A percentile compares a stretch with the other conserved stretches of the same genome.
These are phyloP conservation scores for Yarrowia sp. DNA, from an alignment of 805 yeast species.

Conservation along the genomic window DNA sequence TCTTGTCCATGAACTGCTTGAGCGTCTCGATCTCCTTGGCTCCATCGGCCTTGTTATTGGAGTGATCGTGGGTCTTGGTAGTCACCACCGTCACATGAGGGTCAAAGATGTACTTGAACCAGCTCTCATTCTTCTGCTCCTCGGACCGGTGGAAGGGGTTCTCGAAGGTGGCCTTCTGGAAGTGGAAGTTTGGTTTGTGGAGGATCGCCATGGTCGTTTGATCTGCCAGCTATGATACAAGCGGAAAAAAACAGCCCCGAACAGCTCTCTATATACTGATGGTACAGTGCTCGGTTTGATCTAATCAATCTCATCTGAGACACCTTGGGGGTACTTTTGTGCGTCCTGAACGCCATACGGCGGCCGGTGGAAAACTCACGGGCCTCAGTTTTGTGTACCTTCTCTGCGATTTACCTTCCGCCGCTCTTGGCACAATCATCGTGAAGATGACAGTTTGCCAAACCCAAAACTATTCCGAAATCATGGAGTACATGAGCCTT, in stretches of 20 bases:
- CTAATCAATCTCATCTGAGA: constrained; percentile 31
- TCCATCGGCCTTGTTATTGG: constrained; percentile 16
- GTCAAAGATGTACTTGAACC: constrained; percentile 12
- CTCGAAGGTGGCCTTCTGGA: neutral
- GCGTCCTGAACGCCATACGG: neutral
- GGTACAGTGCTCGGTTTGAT: neutral
- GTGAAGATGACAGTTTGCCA: neutral
- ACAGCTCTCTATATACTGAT: neutral
- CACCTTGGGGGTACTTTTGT: constrained; percentile 11
- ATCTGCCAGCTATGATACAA: neutral
- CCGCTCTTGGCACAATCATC: constrained; percentile 16
- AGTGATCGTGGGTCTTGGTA: neutral
- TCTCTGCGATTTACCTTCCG: neutral
- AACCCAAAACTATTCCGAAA: constrained; percentile 28
- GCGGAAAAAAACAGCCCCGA: neutral
- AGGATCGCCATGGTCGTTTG: constrained; percentile 17
- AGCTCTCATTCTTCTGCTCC: neutral
- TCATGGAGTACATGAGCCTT: constrained; percentile 18
- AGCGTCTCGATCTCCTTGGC: constrained; percentile 15
- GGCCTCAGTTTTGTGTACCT: neutral
- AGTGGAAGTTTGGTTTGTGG: neutral
- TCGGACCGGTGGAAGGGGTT: constrained; percentile 7
- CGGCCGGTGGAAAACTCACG: neutral
- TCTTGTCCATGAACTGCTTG: neutral
- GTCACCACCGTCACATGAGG: constrained; percentile 17